Evolutionary conservation across 805 yeast genomes (phyloP), one percentile per base, ranked within the genome.

Genomic region (Tetrapisispora namnaoensis): DNA sequence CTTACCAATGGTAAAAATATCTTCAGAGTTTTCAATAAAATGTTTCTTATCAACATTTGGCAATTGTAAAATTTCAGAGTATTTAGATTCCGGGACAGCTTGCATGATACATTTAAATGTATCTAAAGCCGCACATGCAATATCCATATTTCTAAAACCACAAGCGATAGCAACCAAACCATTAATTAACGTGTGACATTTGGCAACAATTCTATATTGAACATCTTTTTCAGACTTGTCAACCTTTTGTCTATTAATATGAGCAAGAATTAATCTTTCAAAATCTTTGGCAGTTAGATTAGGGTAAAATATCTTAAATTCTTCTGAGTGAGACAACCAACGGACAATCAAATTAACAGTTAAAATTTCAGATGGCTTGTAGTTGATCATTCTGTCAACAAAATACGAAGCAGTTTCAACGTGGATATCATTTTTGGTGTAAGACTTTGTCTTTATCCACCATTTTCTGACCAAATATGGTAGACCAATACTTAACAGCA

Each of bases 401-500:
- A 85, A 86, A 49, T 71, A 62, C 3, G 86, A 77, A 5, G 99
- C 96, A n/a, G 98, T 85, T 27, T 79, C 77, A 45, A 84, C 81
- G 55, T 86, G 86, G 51, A 93, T 72, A 4, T 96, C 96, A 56
- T 79, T 80, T 57, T 82, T 86, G 27, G 96, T 93, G 60, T 79
- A 80, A 2, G 83, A 71, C 62, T 83, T 85, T 46, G 88, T 87
- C 48, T 79, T 80, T 42, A 73, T 72, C 99, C 99, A 93, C 96
- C 97, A 91, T 28, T 73, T 71, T 38, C 88, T 85, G 30, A 95
- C 98, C 43, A 85, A 66, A 47, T 72, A 71, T 2, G 99, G 99
- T 49, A 93, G 74, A 5, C 86, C 71, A 4, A 84, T 72, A 20
- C 95, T 96, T 56, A 93, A 80, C 41, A 87, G 65, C 8, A 77